Evolutionary conservation across 192 early-diverging fungal genomes (phyloP).

Genomic region (Backusella mclennaniae): DNA sequence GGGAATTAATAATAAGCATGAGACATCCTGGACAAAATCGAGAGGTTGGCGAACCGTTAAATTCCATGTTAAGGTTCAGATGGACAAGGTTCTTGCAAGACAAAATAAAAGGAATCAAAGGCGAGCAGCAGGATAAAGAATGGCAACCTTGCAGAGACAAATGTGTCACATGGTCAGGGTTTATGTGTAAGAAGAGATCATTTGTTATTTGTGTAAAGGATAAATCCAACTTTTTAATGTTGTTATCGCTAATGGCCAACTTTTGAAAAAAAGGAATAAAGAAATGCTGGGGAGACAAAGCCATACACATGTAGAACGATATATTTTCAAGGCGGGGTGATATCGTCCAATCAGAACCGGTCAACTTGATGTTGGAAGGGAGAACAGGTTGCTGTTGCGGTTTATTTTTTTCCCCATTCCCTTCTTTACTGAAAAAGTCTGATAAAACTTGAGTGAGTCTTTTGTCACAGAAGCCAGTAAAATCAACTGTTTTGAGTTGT

Average conservation of each 20-base stretch:
- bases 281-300: constrained; percentile 7
- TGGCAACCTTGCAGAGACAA: constrained; percentile 12
- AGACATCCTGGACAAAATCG: constrained; percentile 3
- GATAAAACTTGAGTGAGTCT: neutral
- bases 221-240: constrained; percentile 5
- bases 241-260: neutral
- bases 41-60: neutral
- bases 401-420: neutral
- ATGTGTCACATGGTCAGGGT: constrained; percentile 1
- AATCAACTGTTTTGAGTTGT: neutral
- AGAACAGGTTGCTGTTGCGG: neutral
- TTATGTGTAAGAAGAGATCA: constrained; percentile 3
- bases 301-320: constrained; percentile 12
- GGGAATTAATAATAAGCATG: neutral
- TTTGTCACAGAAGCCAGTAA: constrained; percentile 17
- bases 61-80: constrained; percentile 8
- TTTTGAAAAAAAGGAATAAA: constrained; percentile 18
- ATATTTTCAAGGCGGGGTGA: constrained; percentile 5
- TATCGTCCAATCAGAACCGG: neutral
- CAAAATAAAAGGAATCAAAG: constrained; percentile 5
- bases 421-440: constrained; percentile 5
- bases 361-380: neutral
- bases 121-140: neutral
- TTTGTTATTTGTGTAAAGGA: constrained; percentile 11
- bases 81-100: neutral